phyloP scores from a whole-genome alignment of 129 eudicot species.

The Saposhnikovia divaricata region DNA sequence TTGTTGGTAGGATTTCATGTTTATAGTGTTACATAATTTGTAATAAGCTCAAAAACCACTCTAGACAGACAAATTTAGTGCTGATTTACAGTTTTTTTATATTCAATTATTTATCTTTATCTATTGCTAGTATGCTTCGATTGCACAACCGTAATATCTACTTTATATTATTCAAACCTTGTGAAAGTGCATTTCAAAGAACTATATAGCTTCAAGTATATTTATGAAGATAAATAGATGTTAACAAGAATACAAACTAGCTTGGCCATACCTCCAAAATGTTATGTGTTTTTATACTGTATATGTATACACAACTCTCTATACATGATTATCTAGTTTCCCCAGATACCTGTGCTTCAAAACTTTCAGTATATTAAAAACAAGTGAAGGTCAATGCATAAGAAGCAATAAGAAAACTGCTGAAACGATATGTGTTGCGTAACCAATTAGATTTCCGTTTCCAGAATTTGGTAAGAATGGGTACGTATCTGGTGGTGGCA shows the following conservation, averaged over 20 bases:
- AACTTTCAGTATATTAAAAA: conserved; percentile 23
- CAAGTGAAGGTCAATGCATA: conserved; percentile 18
- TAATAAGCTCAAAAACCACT: conserved; percentile 26
- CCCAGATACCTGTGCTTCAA: conserved; percentile 21
- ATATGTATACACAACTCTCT: neutral
- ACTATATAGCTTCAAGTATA: neutral
- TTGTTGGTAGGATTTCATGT: conserved; percentile 41
- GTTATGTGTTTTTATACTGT: neutral
- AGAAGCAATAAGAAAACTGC: conserved; percentile 25
- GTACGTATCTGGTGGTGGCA: conserved; percentile 82
- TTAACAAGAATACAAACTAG: neutral
- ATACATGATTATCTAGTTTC: conserved; percentile 17
- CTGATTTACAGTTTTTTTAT: conserved; percentile 9
- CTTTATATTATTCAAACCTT: neutral
- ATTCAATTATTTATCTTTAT: neutral
- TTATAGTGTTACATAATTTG: conserved; percentile 29
- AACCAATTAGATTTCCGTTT: conserved; percentile 19
- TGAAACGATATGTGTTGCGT: conserved; percentile 19
- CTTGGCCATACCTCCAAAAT: neutral
- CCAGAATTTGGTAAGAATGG: conserved; percentile 70
- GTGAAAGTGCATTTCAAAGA: neutral
- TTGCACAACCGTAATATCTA: neutral
- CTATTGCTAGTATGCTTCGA: neutral
- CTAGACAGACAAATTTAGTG: conserved; percentile 6
- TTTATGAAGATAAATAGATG: neutral